These are phyloP conservation scores for Chalciporus piperatus DNA, from an alignment of 768 basidiomycete genomes.

Conservation along the genomic window DNA sequence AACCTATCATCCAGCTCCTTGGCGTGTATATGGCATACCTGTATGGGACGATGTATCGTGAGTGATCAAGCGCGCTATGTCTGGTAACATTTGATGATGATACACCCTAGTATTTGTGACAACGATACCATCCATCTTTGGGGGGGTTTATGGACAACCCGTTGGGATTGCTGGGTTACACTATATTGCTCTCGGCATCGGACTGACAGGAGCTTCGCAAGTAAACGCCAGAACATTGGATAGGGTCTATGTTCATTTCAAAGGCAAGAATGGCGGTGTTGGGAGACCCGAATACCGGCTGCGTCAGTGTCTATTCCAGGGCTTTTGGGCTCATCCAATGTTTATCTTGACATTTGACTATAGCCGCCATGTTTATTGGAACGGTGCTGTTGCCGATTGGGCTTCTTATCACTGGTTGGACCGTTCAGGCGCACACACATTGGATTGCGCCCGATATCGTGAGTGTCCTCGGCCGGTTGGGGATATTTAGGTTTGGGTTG, in stretches of 20 bases:
- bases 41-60: conserved; percentile 61
- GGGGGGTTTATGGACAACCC: conserved; percentile 48
- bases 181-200: conserved; percentile 72
- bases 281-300: conserved; percentile 56
- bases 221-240: conserved; percentile 58
- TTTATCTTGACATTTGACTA: conserved; percentile 5
- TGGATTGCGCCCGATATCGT: conserved; percentile 77
- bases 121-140: conserved; percentile 59
- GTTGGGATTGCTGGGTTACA: conserved; percentile 63
- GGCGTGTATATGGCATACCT: conserved; percentile 68
- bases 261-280: conserved; percentile 49
- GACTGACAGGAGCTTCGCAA: conserved; percentile 51
- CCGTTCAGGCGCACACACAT: conserved; percentile 50
- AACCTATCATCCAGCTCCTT: conserved; percentile 68
- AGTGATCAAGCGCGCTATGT: conserved; percentile 16
- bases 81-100: neutral
- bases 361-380: conserved; percentile 60
- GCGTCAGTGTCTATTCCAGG: conserved; percentile 30
- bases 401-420: conserved; percentile 70
- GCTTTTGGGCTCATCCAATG: neutral
- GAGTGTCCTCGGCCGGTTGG: conserved; percentile 13
- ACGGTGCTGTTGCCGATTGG: conserved; percentile 63
- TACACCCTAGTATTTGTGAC: conserved; percentile 60
- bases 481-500: neutral
- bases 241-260: conserved; percentile 47